A percentile compares a stretch with the other conserved stretches of the same genome.
These are phyloP conservation scores for Ophiostoma triangulosporum DNA, from an alignment of 2,329 filamentous ascomycete genomes.

Conservation along the genomic window DNA sequence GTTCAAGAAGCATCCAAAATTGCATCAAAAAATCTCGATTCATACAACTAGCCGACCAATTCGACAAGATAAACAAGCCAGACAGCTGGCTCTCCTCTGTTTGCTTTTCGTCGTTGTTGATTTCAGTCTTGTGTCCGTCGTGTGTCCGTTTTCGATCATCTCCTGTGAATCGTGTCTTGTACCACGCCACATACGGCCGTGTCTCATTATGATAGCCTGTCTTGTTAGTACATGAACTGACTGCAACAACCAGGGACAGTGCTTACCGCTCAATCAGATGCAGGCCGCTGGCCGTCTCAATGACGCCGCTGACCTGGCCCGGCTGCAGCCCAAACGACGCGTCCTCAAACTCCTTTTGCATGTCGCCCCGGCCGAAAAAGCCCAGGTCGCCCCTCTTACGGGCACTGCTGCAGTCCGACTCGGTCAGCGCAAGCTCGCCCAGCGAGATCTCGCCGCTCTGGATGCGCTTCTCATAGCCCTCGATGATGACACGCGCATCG, in stretches of 20 bases:
- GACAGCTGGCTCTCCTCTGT: too few species aligned
- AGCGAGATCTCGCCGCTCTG: slow-evolving; percentile 53
- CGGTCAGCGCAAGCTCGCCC: slow-evolving; percentile 71
- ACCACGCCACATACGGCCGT: background rate
- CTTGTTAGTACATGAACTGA: background rate
- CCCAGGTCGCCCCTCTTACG: slow-evolving; percentile 89
- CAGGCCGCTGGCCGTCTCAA: slow-evolving; percentile 86
- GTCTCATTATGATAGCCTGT: slow-evolving; percentile 5
- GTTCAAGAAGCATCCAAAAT: too few species aligned
- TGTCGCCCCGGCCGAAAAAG: slow-evolving; percentile 86
- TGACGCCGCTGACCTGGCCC: slow-evolving; percentile 72
- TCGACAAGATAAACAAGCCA: too few species aligned
- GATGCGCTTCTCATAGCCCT: slow-evolving; percentile 64
- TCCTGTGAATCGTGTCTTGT: background rate
- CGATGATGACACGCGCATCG: slow-evolving; percentile 68
- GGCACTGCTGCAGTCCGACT: slow-evolving; percentile 93
- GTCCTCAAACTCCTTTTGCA: slow-evolving; percentile 98
- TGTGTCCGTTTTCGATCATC: background rate
- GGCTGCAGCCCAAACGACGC: slow-evolving; percentile 82
- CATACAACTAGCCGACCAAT: too few species aligned
- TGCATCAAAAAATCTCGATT: too few species aligned
- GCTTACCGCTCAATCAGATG: slow-evolving; percentile 87
- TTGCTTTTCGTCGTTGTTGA: background rate
- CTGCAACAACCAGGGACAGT: background rate
- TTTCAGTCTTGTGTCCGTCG: background rate